These are phyloP conservation scores for Corylus americana DNA, from an alignment of 306 rosid genomes.

Conservation along the genomic window DNA sequence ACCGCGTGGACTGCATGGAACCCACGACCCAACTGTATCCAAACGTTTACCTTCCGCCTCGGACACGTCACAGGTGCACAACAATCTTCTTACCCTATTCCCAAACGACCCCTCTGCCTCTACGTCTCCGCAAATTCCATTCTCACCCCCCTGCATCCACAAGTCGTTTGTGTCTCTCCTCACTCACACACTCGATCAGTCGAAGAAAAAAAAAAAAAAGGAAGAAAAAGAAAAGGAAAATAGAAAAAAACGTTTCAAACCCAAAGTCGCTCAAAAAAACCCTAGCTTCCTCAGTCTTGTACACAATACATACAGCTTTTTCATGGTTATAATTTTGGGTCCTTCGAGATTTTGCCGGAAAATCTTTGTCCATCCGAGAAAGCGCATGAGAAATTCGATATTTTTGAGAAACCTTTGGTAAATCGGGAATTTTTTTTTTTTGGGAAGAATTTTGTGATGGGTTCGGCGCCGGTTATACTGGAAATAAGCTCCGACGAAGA, in stretches of 20 bases:
- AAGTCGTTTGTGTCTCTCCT: neutral
- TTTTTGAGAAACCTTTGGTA: conserved; percentile 25
- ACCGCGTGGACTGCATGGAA: too few species aligned
- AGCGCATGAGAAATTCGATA: neutral
- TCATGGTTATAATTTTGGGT: neutral
- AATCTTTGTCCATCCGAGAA: conserved; percentile 7
- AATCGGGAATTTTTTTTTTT: neutral
- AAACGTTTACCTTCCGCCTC: too few species aligned
- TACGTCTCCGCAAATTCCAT: neutral
- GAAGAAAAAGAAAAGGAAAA: too few species aligned
- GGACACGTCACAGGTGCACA: neutral
- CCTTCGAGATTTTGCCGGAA: conserved; percentile 8
- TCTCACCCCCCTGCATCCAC: neutral
- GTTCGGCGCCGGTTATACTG: conserved; percentile 37
- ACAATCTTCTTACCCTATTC: neutral
- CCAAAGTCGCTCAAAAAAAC: neutral
- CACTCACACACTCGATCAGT: neutral
- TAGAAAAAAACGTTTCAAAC: too few species aligned
- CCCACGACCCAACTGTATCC: too few species aligned
- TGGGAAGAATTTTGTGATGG: conserved; percentile 6
- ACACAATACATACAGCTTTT: neutral
- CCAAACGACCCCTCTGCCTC: neutral
- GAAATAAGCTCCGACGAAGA: conserved; percentile 94
- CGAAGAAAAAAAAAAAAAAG: too few species aligned
- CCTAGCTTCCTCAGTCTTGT: neutral